Conservation (phyloP, 306 rosid species). For the Begonia loranthoides region DNA sequence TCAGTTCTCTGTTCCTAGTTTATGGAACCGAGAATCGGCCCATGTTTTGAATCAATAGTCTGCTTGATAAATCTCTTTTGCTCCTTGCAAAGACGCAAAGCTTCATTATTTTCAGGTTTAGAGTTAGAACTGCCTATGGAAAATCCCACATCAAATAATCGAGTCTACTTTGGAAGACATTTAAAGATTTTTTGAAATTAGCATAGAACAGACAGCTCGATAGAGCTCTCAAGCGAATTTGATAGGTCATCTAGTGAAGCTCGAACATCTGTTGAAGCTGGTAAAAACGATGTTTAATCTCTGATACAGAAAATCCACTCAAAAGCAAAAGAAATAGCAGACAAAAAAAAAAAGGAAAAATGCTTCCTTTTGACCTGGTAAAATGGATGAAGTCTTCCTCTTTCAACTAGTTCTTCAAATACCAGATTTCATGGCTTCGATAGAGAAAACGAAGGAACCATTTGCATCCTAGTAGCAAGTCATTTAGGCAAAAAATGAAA, state of each 20-base stretch:
- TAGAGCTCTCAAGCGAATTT: not conserved
- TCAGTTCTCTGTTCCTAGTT: no score
- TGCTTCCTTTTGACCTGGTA: not conserved
- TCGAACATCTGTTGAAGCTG: no score
- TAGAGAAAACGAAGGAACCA: constrained; percentile 15
- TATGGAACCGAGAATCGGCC: no score
- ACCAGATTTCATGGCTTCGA: constrained; percentile 9
- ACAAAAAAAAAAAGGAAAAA: not conserved
- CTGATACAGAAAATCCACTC: not conserved
- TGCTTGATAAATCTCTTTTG: constrained; percentile 64
- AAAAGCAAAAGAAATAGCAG: not conserved
- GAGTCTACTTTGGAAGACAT: constrained; percentile 14
- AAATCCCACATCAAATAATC: constrained; percentile 5
- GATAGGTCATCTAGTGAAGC: no score
- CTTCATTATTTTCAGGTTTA: constrained; percentile 59
- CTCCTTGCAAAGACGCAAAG: constrained; percentile 62
- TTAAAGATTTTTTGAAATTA: not conserved
- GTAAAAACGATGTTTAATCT: no score
- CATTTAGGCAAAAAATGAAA: constrained; percentile 8
- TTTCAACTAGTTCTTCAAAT: constrained; percentile 7
- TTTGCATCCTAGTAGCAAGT: constrained; percentile 6
- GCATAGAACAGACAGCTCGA: not conserved
- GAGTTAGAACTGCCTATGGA: constrained; percentile 75
- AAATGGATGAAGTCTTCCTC: not conserved
- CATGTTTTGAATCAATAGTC: constrained; percentile 78